Conservation (phyloP, 2,329 filamentous ascomycete genomes). For the Epichloe amarillans region DNA sequence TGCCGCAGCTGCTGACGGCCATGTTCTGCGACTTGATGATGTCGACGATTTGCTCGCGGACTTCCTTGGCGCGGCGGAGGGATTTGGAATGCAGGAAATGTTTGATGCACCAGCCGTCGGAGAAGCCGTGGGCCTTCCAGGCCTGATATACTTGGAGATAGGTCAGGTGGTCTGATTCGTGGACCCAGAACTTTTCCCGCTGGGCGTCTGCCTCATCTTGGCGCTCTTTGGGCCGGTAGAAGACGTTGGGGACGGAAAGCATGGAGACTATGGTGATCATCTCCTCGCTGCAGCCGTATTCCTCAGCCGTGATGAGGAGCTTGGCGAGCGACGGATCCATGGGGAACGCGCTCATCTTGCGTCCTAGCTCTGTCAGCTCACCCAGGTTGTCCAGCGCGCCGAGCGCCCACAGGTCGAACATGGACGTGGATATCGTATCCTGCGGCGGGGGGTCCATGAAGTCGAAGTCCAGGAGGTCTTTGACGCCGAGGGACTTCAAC, state of each 20-base stretch:
- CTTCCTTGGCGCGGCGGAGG: conserved; percentile 80
- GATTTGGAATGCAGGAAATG: conserved; percentile 97
- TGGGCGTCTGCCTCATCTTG: conserved; percentile 93
- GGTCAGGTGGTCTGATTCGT: conserved; percentile 92
- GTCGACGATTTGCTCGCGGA: conserved; percentile 82
- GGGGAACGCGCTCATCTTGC: conserved; percentile 91
- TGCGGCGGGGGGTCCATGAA: conserved; percentile 99
- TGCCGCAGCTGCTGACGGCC: conserved; percentile 75
- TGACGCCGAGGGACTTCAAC: conserved; percentile 87
- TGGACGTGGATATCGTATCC: conserved; percentile 91
- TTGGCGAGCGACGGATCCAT: conserved; percentile 97
- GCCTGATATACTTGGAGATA: conserved; percentile 92
- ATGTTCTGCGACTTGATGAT: conserved; percentile 94
- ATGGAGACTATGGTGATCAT: conserved; percentile 98
- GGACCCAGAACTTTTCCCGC: conserved; percentile 95
- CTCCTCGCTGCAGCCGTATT: conserved; percentile 89
- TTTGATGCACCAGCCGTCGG: conserved; percentile 80
- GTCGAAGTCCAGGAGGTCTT: conserved; percentile 88
- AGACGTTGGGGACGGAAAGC: conserved; percentile 92
- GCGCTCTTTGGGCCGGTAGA: conserved; percentile 91
- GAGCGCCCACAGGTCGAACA: conserved; percentile 95
- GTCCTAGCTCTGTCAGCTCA: conserved; percentile 74
- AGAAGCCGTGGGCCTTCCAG: conserved; percentile 83
- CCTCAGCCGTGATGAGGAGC: conserved; percentile 78
- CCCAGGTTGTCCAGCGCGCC: conserved; percentile 90